Base-by-base conservation (phyloP, 2,329 filamentous ascomycete species). In the Ramularia endophylla region DNA sequence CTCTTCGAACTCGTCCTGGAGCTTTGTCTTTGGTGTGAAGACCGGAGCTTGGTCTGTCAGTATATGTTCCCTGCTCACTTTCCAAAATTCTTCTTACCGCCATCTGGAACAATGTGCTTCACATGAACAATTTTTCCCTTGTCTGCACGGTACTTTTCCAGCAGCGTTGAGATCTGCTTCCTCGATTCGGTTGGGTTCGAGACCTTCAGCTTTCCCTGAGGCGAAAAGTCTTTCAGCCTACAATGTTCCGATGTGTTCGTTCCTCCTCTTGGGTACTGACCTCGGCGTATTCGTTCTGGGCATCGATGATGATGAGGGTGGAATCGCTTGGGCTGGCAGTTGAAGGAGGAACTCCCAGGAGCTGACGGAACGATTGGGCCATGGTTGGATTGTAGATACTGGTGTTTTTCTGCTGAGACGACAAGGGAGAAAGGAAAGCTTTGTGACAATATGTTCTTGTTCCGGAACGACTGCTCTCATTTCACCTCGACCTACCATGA, bases 251-350 rank as follows among this genome's bases (percentile, higher is more conserved):
- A n/a, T n/a, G n/a, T n/a, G n/a, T n/a, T n/a, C n/a, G n/a, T n/a
- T 25, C 22, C 22, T 25, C 22, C 22, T 25, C 22, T 11, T 25
- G 6, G 6, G 6, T 11, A 25, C 22, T 25, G 11, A 25, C 22
- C 2, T 68, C 62, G 8, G 74, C 74, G 48, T 81, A 84, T 62
- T 85, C 81, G 56, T 83, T 83, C 55, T 85, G 81, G 1, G 81
- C 81, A 57, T 85, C 80, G 55, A 84, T 79, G 61, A 85, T 83
- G 53, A 85, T 62, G 32, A 85, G 70, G 2, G 74, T 72, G 48
- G 73, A 78, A 63, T 84, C 78, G 31, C 62, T 59, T 1, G 73
- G 65, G 0, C 75, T 73, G 6, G 79, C 79, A 0, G 72, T 75
- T 11, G 75, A 77, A 17, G 72, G 70, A 8, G 67, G 57, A 9